Conservation (phyloP, 2,329 filamentous ascomycete species). For the Scleromitrula shiraiana region DNA sequence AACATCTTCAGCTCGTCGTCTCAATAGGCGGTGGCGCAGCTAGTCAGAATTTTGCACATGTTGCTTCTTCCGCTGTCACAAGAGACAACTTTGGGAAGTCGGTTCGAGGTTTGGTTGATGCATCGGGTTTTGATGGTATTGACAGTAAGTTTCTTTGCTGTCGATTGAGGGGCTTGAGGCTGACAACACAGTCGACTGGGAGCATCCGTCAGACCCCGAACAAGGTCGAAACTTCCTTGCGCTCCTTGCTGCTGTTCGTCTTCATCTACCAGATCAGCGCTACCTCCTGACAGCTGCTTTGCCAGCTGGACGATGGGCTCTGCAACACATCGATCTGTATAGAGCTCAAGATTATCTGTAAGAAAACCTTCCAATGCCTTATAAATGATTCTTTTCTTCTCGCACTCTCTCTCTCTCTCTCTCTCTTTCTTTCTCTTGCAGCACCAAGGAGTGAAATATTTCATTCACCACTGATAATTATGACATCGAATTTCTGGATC, state of each 20-base stretch:
- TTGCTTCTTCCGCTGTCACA: slow-evolving; percentile 51
- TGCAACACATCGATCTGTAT: slow-evolving; percentile 61
- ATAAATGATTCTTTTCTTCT: too few relatives aligned
- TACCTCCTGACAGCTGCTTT: slow-evolving; percentile 67
- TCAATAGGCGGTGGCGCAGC: slow-evolving; percentile 66
- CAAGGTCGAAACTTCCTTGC: slow-evolving; percentile 65
- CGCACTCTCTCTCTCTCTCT: too few relatives aligned
- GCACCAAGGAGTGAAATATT: too few relatives aligned
- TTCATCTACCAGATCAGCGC: slow-evolving; percentile 57
- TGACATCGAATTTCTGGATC: too few relatives aligned
- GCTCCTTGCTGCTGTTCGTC: slow-evolving; percentile 58
- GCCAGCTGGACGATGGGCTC: slow-evolving; percentile 56
- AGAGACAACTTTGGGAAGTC: slow-evolving; percentile 65
- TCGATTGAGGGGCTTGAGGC: neutral
- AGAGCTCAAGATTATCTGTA: slow-evolving; percentile 52
- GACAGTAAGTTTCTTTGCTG: slow-evolving; percentile 64
- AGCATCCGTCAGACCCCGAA: slow-evolving; percentile 58
- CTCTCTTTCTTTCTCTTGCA: too few relatives aligned
- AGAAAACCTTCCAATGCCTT: too few relatives aligned
- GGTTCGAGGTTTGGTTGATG: slow-evolving; percentile 58
- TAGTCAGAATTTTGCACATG: slow-evolving; percentile 57
- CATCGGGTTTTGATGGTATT: slow-evolving; percentile 65
- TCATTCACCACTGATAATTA: too few relatives aligned
- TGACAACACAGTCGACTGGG: slow-evolving; percentile 61
- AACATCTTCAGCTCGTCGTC: slow-evolving; percentile 64